Percentiles rank a stretch among this genome's conserved stretches.
Evolutionary conservation across 2,329 filamentous ascomycete species (phyloP).

Genomic region (Sphaerulina musiva): DNA sequence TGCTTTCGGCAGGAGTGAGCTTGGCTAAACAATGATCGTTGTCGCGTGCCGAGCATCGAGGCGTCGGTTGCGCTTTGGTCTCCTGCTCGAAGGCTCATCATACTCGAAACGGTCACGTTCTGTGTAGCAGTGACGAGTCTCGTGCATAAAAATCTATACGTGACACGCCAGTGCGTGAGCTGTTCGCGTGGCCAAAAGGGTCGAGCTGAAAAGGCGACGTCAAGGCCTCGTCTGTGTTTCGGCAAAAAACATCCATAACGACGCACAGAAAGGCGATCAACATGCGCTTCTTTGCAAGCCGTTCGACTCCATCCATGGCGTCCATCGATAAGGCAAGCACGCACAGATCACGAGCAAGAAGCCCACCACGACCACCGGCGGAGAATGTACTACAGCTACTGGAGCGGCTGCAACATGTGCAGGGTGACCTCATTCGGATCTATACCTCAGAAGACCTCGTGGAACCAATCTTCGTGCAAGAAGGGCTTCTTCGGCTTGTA

Average conservation of each 20-base stretch:
- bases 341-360: background rate
- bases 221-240: background rate
- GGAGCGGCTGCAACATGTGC: conserved; percentile 3
- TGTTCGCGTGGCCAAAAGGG: background rate
- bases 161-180: background rate
- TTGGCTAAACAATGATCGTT: conserved; percentile 19
- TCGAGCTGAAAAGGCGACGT: background rate
- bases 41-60: background rate
- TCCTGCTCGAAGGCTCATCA: background rate
- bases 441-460: background rate
- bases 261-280: background rate
- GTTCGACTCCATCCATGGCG: background rate
- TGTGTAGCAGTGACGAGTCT: background rate
- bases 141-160: background rate
- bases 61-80: background rate
- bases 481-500: conserved; percentile 6
- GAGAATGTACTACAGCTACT: conserved; percentile 4
- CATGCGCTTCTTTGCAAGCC: conserved; percentile 3
- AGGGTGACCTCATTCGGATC: conserved; percentile 1
- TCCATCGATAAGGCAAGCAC: background rate
- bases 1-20: conserved; percentile 32
- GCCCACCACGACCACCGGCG: background rate
- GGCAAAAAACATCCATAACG: background rate
- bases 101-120: background rate
- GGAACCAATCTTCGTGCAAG: conserved; percentile 8